phyloP scores from a whole-genome alignment of 2,329 filamentous ascomycete species.

The Chaetothyriales sp. region DNA sequence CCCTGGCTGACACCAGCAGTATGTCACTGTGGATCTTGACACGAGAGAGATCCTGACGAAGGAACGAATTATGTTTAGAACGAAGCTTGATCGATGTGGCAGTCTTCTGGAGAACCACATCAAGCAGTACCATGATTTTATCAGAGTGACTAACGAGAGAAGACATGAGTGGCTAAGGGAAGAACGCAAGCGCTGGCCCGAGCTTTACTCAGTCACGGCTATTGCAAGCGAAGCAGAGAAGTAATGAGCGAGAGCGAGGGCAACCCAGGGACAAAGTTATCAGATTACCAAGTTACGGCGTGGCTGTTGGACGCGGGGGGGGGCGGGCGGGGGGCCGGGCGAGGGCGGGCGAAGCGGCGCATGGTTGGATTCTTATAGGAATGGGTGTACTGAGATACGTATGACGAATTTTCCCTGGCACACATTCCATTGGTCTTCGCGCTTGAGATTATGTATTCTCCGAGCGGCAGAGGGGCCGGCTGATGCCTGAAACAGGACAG shows the following conservation, averaged over 20 bases:
- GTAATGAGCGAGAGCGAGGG: not conserved
- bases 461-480: not conserved
- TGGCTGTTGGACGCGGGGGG: not conserved
- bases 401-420: not conserved
- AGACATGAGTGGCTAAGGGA: not conserved
- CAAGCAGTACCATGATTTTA: not conserved
- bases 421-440: not conserved
- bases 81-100: not conserved
- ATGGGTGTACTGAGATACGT: not conserved
- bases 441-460: not conserved
- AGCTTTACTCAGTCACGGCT: not conserved
- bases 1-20: not conserved
- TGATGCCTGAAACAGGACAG: not conserved
- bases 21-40: not conserved
- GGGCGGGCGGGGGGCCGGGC: too few relatives aligned
- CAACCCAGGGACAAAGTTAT: too few relatives aligned
- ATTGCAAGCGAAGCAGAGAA: not conserved
- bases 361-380: not conserved
- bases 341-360: too few relatives aligned
- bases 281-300: too few relatives aligned
- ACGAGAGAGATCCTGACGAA: not conserved
- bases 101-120: not conserved
- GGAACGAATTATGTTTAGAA: not conserved
- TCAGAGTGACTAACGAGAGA: not conserved
- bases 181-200: not conserved